phyloP scores from a whole-genome alignment of 306 rosid species.

The Cercis canadensis region DNA sequence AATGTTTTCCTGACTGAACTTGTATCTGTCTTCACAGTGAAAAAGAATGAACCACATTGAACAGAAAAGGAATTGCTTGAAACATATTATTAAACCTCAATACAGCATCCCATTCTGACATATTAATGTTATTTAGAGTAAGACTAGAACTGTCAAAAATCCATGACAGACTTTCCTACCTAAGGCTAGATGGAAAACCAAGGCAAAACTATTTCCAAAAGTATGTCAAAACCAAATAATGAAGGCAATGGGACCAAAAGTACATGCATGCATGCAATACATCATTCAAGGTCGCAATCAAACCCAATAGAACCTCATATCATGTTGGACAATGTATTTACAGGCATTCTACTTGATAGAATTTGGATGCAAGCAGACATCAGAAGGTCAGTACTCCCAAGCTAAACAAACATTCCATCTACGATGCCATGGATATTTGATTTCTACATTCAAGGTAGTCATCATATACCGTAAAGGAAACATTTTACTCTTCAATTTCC shows the following conservation, averaged over 20 bases:
- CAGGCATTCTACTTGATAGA: constrained; percentile 6
- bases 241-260: neutral
- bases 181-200: neutral
- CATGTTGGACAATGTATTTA: constrained; percentile 1
- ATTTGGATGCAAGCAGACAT: constrained; percentile 27
- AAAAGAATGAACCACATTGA: constrained; percentile 3
- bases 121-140: neutral
- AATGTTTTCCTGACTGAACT: constrained; percentile 5
- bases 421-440: constrained; percentile 10
- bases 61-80: neutral
- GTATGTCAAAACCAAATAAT: neutral
- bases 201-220: neutral
- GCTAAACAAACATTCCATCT: constrained; percentile 24
- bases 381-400: constrained; percentile 26
- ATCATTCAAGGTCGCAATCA: constrained; percentile 15
- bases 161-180: neutral
- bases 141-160: neutral
- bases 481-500: constrained; percentile 26
- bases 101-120: too few species aligned
- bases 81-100: too few species aligned
- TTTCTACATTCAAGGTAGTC: constrained; percentile 7
- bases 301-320: constrained; percentile 13
- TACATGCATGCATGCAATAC: neutral
- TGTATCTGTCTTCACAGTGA: neutral
- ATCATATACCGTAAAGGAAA: constrained; percentile 1